A percentile compares a stretch with the other conserved stretches of the same genome.
Evolutionary conservation across 1,139 yeast species (phyloP).

Genomic region (Pneumocystis oryctolagi): DNA sequence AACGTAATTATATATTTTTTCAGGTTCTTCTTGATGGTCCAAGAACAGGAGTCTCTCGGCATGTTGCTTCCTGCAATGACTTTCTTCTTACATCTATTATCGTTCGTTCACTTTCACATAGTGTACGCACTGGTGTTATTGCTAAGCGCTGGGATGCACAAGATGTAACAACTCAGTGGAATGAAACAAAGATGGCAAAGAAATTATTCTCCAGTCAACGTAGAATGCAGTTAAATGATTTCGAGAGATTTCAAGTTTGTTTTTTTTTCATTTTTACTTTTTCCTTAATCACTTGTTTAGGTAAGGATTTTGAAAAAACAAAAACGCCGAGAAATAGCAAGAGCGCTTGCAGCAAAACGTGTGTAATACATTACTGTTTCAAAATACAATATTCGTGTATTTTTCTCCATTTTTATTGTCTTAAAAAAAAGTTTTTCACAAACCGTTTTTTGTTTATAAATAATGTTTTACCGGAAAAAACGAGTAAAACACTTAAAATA

Average conservation of each 20-base stretch:
- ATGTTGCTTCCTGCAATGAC: conserved; percentile 72
- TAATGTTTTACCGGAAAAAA: too few relatives aligned
- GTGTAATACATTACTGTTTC: not conserved
- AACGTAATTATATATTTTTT: not conserved
- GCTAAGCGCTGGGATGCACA: conserved; percentile 89
- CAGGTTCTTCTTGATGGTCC: conserved; percentile 95
- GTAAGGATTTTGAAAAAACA: conserved; percentile 27
- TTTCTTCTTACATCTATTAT: conserved; percentile 88
- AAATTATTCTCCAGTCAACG: conserved; percentile 88
- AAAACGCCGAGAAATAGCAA: conserved; percentile 87
- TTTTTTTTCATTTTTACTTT: conserved; percentile 41
- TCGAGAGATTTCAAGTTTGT: conserved; percentile 95
- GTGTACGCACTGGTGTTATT: conserved; percentile 74
- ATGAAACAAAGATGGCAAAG: conserved; percentile 91
- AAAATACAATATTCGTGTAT: too few relatives aligned
- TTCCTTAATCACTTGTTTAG: not conserved
- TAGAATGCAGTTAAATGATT: conserved; percentile 86
- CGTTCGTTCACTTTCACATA: conserved; percentile 77
- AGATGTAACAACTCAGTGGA: conserved; percentile 82
- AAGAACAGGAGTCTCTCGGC: conserved; percentile 72
- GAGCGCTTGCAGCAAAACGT: conserved; percentile 43
- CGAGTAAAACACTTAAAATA: too few relatives aligned
- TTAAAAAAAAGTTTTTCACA: too few relatives aligned
- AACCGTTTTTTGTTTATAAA: too few relatives aligned
- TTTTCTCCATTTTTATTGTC: too few relatives aligned